Conservation (phyloP, 192 early-diverging fungal species). For the Mortierella antarctica region DNA sequence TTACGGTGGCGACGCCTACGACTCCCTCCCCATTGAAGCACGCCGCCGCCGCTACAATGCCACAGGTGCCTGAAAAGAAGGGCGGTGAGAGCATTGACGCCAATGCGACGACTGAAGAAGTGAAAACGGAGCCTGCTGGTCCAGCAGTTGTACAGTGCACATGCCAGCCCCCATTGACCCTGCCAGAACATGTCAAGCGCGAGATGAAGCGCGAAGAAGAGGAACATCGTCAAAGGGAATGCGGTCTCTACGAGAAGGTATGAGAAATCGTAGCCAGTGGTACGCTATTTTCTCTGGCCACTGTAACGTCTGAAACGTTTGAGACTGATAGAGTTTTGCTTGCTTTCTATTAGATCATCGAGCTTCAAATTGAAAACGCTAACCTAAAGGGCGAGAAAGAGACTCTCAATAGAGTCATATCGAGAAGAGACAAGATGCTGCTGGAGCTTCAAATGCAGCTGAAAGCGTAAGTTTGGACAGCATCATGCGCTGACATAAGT, state of each 20-base stretch:
- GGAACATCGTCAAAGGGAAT: constrained; percentile 37
- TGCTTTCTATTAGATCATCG: constrained; percentile 35
- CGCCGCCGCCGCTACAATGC: no score
- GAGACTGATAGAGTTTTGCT: background rate
- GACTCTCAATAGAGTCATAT: constrained; percentile 13
- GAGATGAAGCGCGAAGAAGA: constrained; percentile 35
- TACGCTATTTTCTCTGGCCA: no score
- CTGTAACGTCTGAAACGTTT: no score
- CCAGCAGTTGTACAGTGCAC: constrained; percentile 2
- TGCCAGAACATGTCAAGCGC: constrained; percentile 35
- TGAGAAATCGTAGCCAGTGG: no score
- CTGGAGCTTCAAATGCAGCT: constrained; percentile 39
- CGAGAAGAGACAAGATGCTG: constrained; percentile 27
- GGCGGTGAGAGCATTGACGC: no score
- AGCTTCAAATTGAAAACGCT: constrained; percentile 47
- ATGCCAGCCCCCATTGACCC: constrained; percentile 25
- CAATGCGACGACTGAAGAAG: background rate
- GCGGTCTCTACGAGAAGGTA: constrained; percentile 46
- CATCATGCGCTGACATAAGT: background rate
- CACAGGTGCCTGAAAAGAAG: no score
- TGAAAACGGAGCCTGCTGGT: background rate
- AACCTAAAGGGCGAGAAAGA: constrained; percentile 49
- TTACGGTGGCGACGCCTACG: no score
- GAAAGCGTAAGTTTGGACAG: constrained; percentile 32
- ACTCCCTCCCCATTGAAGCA: no score